Evolutionary conservation across 169 alveolate genomes (phyloP).

Genomic region (Plasmodium malariae): DNA sequence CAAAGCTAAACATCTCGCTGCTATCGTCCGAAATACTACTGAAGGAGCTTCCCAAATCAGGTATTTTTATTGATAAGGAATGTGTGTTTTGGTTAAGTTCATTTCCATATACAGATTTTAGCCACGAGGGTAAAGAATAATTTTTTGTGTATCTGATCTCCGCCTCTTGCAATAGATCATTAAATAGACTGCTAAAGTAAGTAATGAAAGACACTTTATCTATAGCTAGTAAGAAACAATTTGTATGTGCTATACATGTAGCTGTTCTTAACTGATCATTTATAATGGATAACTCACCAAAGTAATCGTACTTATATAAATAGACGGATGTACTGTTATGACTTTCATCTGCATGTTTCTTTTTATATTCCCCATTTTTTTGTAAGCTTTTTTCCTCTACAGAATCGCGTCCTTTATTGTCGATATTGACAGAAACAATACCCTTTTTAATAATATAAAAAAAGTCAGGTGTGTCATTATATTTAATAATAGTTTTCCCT

Average conservation of each 20-base stretch:
- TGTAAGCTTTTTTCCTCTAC: not conserved
- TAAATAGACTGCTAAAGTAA: slow-evolving; percentile 44
- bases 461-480: slow-evolving; percentile 53
- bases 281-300: slow-evolving; percentile 73
- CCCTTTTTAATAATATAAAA: slow-evolving; percentile 72
- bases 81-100: slow-evolving; percentile 8
- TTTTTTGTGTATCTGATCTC: slow-evolving; percentile 55
- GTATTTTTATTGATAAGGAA: slow-evolving; percentile 43
- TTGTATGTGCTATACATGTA: slow-evolving; percentile 74
- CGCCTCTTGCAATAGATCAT: slow-evolving; percentile 73
- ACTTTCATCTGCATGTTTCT: not conserved
- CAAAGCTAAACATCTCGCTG: slow-evolving; percentile 61
- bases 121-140: slow-evolving; percentile 71
- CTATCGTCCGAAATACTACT: slow-evolving; percentile 59
- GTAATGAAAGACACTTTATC: slow-evolving; percentile 50
- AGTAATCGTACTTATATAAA: slow-evolving; percentile 70
- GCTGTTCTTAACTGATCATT: slow-evolving; percentile 74
- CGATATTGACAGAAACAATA: slow-evolving; percentile 50
- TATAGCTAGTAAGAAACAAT: slow-evolving; percentile 74
- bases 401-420: not conserved
- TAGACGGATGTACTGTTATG: slow-evolving; percentile 7
- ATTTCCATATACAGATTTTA: slow-evolving; percentile 62
- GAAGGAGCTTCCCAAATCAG: slow-evolving; percentile 35
- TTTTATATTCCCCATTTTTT: not conserved
- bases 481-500: slow-evolving; percentile 50